Evolutionary conservation across 2,329 filamentous ascomycete species (phyloP).

Genomic region (Phialophora macrospora): DNA sequence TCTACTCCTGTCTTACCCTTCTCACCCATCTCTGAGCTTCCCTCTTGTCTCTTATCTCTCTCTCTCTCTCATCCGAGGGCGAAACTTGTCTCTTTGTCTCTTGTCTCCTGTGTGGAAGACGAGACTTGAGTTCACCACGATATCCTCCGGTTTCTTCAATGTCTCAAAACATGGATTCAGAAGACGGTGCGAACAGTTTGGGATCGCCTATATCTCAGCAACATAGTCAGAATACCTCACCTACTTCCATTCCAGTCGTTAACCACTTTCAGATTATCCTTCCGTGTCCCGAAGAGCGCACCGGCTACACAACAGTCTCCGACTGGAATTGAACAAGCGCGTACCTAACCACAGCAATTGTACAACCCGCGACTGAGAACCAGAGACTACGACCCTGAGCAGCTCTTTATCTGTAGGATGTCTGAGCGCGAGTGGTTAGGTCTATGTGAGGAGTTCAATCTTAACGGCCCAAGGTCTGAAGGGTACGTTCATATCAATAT

Average conservation of each 20-base stretch:
- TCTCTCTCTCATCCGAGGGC: too few relatives aligned
- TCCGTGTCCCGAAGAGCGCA: too few relatives aligned
- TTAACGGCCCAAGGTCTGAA: not conserved
- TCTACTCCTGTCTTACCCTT: constrained; percentile 2
- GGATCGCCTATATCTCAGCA: constrained; percentile 17
- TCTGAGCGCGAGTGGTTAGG: constrained; percentile 12
- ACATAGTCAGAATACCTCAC: constrained; percentile 16
- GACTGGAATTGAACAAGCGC: constrained; percentile 20
- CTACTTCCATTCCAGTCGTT: constrained; percentile 10
- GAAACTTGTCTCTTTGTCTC: too few relatives aligned
- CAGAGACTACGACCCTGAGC: constrained; percentile 13
- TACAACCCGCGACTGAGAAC: constrained; percentile 12
- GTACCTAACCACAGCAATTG: constrained; percentile 17
- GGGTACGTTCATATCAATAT: not conserved
- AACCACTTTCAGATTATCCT: constrained; percentile 15
- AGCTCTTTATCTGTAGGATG: constrained; percentile 16
- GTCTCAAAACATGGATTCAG: constrained; percentile 21
- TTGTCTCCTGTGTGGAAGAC: constrained; percentile 5
- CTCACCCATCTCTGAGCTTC: constrained; percentile 9
- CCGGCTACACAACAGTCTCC: constrained; percentile 15
- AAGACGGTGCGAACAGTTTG: constrained; percentile 6
- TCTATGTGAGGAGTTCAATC: constrained; percentile 6
- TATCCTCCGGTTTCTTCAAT: constrained; percentile 18
- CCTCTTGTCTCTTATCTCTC: not conserved
- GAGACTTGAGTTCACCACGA: constrained; percentile 16